phyloP scores from a whole-genome alignment of 1,284 basidiomycete genomes.

The Cronartium ribicola region DNA sequence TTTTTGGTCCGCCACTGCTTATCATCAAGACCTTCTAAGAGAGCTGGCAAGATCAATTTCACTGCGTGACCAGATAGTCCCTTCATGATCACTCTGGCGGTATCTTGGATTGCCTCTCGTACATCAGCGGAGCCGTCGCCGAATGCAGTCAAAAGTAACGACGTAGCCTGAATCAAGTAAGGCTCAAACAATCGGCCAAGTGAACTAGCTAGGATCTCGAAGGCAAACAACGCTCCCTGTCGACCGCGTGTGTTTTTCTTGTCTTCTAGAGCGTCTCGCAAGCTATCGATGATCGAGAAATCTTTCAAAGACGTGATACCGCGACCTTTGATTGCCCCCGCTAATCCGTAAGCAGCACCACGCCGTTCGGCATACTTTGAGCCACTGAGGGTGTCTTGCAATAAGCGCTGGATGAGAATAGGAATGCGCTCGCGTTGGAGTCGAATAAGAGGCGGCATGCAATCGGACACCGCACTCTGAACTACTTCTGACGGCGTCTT shows the following conservation, averaged over 20 bases:
- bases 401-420: slow-evolving; percentile 70
- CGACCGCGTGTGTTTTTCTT: slow-evolving; percentile 81
- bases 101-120: slow-evolving; percentile 88
- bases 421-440: slow-evolving; percentile 60
- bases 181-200: slow-evolving; percentile 90
- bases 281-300: slow-evolving; percentile 69
- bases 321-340: slow-evolving; percentile 83
- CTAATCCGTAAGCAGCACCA: slow-evolving; percentile 92
- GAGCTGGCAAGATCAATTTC: slow-evolving; percentile 85
- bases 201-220: slow-evolving; percentile 81
- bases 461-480: slow-evolving; percentile 89
- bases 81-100: slow-evolving; percentile 84
- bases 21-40: slow-evolving; percentile 88
- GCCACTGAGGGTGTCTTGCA: slow-evolving; percentile 69
- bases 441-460: slow-evolving; percentile 75
- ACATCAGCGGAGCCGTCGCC: slow-evolving; percentile 88
- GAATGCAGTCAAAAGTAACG: slow-evolving; percentile 78
- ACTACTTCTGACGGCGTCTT: slow-evolving; percentile 95
- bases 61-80: slow-evolving; percentile 73
- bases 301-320: slow-evolving; percentile 82
- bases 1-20: slow-evolving; percentile 58
- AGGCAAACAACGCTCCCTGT: slow-evolving; percentile 91
- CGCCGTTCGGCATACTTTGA: slow-evolving; percentile 85
- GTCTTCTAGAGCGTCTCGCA: slow-evolving; percentile 76
- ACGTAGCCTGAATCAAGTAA: slow-evolving; percentile 79